These are phyloP conservation scores for Cyclostephanos tholiformis DNA, from an alignment of 108 stramenopile species.

Conservation along the genomic window DNA sequence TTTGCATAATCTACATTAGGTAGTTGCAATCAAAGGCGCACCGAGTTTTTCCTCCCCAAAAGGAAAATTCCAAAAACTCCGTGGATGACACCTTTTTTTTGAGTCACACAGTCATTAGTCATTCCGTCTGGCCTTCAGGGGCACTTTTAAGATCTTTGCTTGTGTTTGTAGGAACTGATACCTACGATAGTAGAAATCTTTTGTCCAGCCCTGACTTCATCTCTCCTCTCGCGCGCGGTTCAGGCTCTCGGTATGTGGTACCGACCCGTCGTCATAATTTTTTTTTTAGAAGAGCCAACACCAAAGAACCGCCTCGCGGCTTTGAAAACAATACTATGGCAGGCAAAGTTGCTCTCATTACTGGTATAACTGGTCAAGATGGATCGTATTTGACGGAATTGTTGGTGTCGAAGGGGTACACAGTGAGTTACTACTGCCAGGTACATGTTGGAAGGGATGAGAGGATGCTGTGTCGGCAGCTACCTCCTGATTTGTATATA, in stretches of 20 bases:
- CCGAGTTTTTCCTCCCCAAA: too few species aligned
- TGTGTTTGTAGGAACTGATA: background rate
- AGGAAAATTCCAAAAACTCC: too few species aligned
- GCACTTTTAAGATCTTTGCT: background rate
- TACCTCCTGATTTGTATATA: background rate
- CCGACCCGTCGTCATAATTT: too few species aligned
- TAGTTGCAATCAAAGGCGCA: too few species aligned
- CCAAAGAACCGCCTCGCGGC: too few species aligned
- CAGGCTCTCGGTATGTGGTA: too few species aligned
- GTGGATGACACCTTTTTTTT: too few species aligned
- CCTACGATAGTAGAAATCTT: slow-evolving; percentile 7
- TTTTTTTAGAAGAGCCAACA: too few species aligned
- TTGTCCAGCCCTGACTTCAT: background rate
- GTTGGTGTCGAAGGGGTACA: slow-evolving; percentile 93
- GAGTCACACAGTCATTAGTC: background rate
- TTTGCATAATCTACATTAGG: too few species aligned
- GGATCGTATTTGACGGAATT: slow-evolving; percentile 97
- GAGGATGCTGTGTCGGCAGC: background rate
- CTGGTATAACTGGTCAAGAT: slow-evolving; percentile 99
- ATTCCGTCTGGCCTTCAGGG: slow-evolving; percentile 1
- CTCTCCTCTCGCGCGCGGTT: too few species aligned
- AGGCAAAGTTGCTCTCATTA: slow-evolving; percentile 91
- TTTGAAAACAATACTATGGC: slow-evolving; percentile 11
- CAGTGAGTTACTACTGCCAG: slow-evolving; percentile 75
- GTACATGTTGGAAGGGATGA: background rate